Evolutionary conservation across 2,329 filamentous ascomycete species (phyloP).

Genomic region (Meredithiella fracta): DNA sequence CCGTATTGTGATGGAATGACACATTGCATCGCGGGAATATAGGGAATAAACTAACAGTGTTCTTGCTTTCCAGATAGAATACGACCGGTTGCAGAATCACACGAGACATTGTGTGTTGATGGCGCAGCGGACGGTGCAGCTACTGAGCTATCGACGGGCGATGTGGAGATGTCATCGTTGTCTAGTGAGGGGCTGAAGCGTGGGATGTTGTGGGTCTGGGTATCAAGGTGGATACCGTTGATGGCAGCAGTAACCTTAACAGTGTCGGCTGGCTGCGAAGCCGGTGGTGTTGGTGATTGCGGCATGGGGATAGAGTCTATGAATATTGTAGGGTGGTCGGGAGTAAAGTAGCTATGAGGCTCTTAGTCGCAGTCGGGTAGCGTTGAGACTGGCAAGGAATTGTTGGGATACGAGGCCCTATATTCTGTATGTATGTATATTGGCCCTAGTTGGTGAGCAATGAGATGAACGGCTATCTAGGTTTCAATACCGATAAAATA

Average conservation of each 20-base stretch:
- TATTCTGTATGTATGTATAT: too few species aligned
- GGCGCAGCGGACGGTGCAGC: background rate
- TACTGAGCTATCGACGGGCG: slow-evolving; percentile 4
- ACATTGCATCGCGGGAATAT: background rate
- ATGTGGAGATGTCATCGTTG: slow-evolving; percentile 5
- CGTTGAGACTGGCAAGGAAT: too few species aligned
- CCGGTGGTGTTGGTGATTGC: background rate
- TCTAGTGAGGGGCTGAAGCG: slow-evolving; percentile 4
- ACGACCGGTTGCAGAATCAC: slow-evolving; percentile 21
- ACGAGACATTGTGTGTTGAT: slow-evolving; percentile 16
- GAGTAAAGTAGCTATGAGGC: too few species aligned
- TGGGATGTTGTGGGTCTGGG: background rate
- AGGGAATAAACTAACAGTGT: slow-evolving; percentile 56
- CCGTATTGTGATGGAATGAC: background rate
- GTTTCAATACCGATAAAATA: too few species aligned
- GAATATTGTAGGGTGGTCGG: too few species aligned
- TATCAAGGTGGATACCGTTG: background rate
- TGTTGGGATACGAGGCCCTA: too few species aligned
- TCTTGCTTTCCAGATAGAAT: slow-evolving; percentile 87
- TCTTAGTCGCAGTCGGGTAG: too few species aligned
- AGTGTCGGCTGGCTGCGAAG: background rate
- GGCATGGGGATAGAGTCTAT: background rate
- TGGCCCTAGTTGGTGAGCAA: too few species aligned
- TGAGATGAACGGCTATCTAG: too few species aligned
- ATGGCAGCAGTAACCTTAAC: background rate